Evolutionary conservation across 1,284 basidiomycete genomes (phyloP).

Genomic region (Boletus smithii): DNA sequence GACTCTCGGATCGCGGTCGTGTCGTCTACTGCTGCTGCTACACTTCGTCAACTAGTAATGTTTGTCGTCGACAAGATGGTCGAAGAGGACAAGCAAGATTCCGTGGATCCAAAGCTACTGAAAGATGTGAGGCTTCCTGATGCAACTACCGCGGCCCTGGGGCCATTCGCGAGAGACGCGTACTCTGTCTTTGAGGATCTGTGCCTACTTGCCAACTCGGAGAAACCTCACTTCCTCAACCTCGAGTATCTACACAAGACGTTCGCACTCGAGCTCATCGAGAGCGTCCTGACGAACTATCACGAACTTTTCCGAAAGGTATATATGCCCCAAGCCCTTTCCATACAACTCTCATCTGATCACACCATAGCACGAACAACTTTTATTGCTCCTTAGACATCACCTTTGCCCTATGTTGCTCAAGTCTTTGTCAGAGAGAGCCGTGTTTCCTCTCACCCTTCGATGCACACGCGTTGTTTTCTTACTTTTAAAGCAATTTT

Average conservation of each 20-base stretch:
- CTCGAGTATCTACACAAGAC: conserved; percentile 88
- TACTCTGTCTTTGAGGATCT: conserved; percentile 88
- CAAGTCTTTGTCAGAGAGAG: conserved; percentile 79
- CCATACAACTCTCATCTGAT: conserved; percentile 2
- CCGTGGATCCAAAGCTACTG: conserved; percentile 33
- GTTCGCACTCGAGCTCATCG: conserved; percentile 93
- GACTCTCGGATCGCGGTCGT: conserved; percentile 95
- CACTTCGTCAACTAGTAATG: conserved; percentile 95
- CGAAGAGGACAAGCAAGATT: conserved; percentile 65
- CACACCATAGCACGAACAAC: conserved; percentile 65
- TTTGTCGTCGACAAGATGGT: conserved; percentile 95
- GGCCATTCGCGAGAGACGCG: conserved; percentile 82
- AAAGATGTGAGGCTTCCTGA: conserved; percentile 58
- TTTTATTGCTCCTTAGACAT: conserved; percentile 80
- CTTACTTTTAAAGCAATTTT: conserved; percentile 90
- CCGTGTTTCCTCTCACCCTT: conserved; percentile 84
- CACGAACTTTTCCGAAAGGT: conserved; percentile 84
- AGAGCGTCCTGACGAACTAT: conserved; percentile 95
- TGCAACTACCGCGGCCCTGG: conserved; percentile 57
- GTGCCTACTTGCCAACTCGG: conserved; percentile 81
- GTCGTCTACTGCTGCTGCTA: conserved; percentile 95
- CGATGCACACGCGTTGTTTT: conserved; percentile 92
- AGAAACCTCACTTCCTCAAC: conserved; percentile 80
- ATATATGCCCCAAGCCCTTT: conserved; percentile 11
- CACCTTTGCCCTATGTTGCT: conserved; percentile 90